Evolutionary conservation across 179 eudicot genomes (phyloP).

Genomic region (Patellifolia procumbens): DNA sequence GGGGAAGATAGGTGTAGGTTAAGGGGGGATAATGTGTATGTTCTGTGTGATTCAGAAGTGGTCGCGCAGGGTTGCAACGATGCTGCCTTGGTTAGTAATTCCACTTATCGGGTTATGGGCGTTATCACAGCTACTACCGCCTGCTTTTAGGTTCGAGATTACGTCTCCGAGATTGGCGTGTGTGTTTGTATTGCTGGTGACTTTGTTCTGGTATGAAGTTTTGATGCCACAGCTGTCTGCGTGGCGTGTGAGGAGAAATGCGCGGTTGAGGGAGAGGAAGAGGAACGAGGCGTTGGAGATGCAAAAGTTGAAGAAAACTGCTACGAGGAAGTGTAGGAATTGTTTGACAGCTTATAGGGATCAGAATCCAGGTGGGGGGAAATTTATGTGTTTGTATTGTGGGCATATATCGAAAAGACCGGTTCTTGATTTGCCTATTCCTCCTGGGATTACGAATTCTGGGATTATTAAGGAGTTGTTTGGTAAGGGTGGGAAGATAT

Average conservation of each 20-base stretch:
- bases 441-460: constrained; percentile 63
- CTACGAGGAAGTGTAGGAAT: constrained; percentile 89
- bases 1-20: constrained; percentile 41
- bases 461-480: constrained; percentile 84
- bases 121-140: constrained; percentile 87
- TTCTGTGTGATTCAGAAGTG: constrained; percentile 98
- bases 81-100: constrained; percentile 98
- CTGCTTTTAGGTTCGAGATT: constrained; percentile 87
- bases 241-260: constrained; percentile 83
- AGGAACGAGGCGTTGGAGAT: constrained; percentile 83
- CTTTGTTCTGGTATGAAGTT: constrained; percentile 92
- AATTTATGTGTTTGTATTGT: constrained; percentile 92
- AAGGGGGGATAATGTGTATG: constrained; percentile 92
- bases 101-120: constrained; percentile 97
- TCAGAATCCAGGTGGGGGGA: constrained; percentile 93
- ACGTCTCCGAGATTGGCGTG: constrained; percentile 94
- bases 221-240: constrained; percentile 90
- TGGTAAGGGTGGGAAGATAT: constrained; percentile 82
- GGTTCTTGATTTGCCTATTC: constrained; percentile 80
- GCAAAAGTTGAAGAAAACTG: constrained; percentile 89
- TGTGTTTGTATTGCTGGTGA: constrained; percentile 75
- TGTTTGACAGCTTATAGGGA: constrained; percentile 86
- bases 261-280: constrained; percentile 76
- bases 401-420: constrained; percentile 97
- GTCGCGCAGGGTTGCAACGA: constrained; percentile 97